Conservation (phyloP, 139 green algal genomes). For the Coccomyxa sp. region DNA sequence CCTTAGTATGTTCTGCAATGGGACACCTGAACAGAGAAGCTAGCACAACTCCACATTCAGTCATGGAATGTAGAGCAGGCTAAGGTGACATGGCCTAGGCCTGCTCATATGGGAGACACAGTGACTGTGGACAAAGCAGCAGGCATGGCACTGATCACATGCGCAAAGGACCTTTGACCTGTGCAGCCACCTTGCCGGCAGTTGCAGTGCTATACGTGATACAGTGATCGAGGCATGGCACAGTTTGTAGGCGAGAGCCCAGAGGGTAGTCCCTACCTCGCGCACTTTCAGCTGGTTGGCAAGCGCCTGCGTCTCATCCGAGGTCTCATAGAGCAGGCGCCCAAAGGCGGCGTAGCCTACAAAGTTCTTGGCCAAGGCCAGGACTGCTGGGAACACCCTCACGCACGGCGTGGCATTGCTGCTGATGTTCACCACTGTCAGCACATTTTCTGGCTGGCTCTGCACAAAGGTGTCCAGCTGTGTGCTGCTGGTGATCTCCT, state of each 20-base stretch:
- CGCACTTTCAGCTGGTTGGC: conserved; percentile 51
- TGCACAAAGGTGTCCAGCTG: conserved; percentile 49
- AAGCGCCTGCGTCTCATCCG: conserved; percentile 23
- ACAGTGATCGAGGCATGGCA: no score
- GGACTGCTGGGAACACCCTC: conserved; percentile 72
- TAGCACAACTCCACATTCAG: no score
- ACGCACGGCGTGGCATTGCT: conserved; percentile 36
- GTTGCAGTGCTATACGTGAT: no score
- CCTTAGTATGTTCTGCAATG: no score
- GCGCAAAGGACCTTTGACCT: no score
- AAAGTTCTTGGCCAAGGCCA: conserved; percentile 70
- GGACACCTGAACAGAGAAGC: no score
- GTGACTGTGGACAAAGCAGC: no score
- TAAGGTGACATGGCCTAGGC: no score
- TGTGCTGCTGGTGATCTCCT: conserved; percentile 44
- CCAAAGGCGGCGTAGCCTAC: conserved; percentile 57
- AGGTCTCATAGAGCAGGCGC: conserved; percentile 46
- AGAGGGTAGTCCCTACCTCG: conserved; percentile 31
- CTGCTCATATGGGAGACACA: no score
- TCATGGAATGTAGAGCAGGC: no score
- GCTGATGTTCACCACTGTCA: conserved; percentile 44
- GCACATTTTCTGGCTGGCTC: conserved; percentile 17
- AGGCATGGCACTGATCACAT: no score
- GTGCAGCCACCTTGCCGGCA: background rate
- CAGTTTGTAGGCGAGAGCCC: background rate